These are phyloP conservation scores for Fagopyrum tataricum DNA, from an alignment of 148 eudicot genomes.

Conservation along the genomic window DNA sequence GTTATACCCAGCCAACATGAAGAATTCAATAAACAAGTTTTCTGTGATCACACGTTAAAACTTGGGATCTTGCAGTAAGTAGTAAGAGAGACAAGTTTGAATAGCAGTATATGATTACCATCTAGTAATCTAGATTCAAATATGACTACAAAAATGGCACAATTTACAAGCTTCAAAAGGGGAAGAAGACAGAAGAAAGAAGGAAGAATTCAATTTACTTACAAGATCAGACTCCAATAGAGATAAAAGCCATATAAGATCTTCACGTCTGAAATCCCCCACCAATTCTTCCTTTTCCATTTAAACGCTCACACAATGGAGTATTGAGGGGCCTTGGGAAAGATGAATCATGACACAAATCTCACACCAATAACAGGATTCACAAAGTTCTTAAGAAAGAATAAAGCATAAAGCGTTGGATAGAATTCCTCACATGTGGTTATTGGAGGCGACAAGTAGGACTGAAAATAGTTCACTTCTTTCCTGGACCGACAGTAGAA, in stretches of 20 bases:
- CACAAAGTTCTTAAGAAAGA: not conserved
- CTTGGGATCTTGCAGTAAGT: not conserved
- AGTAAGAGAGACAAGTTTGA: not conserved
- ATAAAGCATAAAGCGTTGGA: not conserved
- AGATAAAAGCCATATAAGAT: conserved; percentile 57
- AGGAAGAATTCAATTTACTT: conserved; percentile 17
- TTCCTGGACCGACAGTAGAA: no score
- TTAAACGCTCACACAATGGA: not conserved
- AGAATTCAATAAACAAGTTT: not conserved
- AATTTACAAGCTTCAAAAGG: not conserved
- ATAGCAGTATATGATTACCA: not conserved
- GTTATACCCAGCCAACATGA: not conserved
- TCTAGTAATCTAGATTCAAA: not conserved
- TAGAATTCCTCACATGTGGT: not conserved
- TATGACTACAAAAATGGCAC: not conserved
- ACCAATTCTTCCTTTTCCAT: conserved; percentile 28
- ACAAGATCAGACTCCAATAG: conserved; percentile 67
- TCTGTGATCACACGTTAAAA: not conserved
- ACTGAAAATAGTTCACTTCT: no score
- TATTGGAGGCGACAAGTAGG: not conserved
- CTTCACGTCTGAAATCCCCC: conserved; percentile 33
- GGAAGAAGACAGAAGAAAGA: not conserved
- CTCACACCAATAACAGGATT: not conserved
- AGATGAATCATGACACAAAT: not conserved
- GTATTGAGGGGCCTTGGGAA: not conserved